phyloP scores from a whole-genome alignment of 345 rosid genomes.

The Syzygium aromaticum region DNA sequence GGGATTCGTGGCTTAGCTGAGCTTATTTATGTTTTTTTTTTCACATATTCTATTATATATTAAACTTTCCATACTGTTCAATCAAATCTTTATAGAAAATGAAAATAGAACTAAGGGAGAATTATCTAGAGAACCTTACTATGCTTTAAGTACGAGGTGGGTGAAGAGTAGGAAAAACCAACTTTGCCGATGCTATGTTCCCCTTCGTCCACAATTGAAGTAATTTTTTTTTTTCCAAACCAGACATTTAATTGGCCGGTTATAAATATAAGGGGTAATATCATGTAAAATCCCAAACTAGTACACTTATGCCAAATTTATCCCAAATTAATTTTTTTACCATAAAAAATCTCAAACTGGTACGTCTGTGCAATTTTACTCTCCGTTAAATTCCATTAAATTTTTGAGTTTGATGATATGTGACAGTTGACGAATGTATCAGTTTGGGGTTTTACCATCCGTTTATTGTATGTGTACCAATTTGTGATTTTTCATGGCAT shows the following conservation, averaged over 20 bases:
- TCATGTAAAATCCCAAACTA: too few species aligned
- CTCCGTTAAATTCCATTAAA: too few species aligned
- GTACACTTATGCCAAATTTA: too few species aligned
- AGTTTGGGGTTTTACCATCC: too few species aligned
- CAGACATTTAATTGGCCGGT: not conserved
- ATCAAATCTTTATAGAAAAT: not conserved
- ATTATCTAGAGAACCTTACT: not conserved
- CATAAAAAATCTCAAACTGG: too few species aligned
- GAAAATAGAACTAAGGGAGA: not conserved
- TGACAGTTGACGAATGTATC: too few species aligned
- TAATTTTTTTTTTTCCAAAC: not conserved
- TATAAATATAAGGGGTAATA: not conserved
- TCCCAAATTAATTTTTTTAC: too few species aligned
- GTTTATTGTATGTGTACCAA: too few species aligned
- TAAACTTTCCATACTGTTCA: not conserved
- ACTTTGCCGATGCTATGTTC: not conserved
- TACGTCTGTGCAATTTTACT: too few species aligned
- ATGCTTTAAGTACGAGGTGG: not conserved
- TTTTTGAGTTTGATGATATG: too few species aligned
- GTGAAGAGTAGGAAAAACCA: not conserved
- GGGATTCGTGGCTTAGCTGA: not conserved
- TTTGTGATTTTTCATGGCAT: too few species aligned
- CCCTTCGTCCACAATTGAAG: not conserved
- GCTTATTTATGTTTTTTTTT: not conserved
- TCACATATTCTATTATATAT: not conserved